Evolutionary conservation across 2,329 filamentous ascomycete genomes (phyloP).

Genomic region (Talaromyces sp.): DNA sequence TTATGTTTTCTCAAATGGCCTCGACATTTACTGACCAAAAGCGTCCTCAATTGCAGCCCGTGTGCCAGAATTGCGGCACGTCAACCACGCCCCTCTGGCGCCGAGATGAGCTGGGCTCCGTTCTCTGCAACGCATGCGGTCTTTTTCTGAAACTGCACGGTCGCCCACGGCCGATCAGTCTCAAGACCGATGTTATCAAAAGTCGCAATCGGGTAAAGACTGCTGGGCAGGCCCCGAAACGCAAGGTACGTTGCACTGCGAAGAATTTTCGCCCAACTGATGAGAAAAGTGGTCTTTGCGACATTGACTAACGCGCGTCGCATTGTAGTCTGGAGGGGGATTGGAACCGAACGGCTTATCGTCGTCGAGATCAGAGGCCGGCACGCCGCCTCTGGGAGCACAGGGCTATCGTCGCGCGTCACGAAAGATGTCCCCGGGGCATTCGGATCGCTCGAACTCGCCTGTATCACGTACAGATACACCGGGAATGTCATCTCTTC

Average conservation of each 20-base stretch:
- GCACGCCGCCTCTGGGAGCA: constrained; percentile 54
- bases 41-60: constrained; percentile 72
- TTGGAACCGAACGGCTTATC: constrained; percentile 58
- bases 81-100: constrained; percentile 97
- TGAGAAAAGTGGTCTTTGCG: constrained; percentile 11
- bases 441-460: constrained; percentile 71
- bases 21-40: constrained; percentile 48
- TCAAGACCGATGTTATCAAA: constrained; percentile 99
- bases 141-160: constrained; percentile 96
- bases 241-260: constrained; percentile 63
- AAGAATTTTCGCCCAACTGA: constrained; percentile 26
- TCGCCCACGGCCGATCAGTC: constrained; percentile 83
- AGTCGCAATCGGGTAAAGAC: constrained; percentile 98
- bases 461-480: constrained; percentile 77
- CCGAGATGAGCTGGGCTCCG: constrained; percentile 89
- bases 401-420: constrained; percentile 62
- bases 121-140: constrained; percentile 97
- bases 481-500: constrained; percentile 56
- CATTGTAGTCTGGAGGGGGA: constrained; percentile 39
- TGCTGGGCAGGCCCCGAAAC: constrained; percentile 70
- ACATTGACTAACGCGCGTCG: constrained; percentile 26
- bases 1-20: constrained; percentile 34
- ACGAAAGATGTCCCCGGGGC: constrained; percentile 69
- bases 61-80: constrained; percentile 93
- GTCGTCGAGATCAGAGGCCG: constrained; percentile 54